Conservation (phyloP, 192 early-diverging fungal species). For the Backusella circina region DNA sequence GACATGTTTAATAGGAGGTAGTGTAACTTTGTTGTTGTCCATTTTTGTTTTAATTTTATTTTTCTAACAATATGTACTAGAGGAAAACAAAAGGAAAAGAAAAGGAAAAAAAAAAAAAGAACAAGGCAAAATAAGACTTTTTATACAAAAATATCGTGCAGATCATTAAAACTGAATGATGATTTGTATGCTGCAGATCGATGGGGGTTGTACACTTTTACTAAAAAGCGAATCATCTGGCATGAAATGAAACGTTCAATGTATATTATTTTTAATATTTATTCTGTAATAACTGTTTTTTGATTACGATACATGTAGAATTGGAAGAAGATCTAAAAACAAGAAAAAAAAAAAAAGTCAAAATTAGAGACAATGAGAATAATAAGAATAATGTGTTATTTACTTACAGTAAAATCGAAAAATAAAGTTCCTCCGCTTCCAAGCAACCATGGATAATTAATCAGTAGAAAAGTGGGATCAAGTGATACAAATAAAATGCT, state of each 20-base stretch:
- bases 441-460: conserved; percentile 74
- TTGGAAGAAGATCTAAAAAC: conserved; percentile 34
- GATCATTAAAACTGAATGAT: not conserved
- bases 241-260: not conserved
- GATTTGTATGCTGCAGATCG: not conserved
- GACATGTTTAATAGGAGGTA: conserved; percentile 9
- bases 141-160: not conserved
- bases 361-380: not conserved
- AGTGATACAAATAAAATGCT: conserved; percentile 76
- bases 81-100: not conserved
- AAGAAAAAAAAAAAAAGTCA: not conserved
- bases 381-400: not conserved
- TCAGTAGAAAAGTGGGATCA: conserved; percentile 59
- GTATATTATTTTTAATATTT: not conserved
- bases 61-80: not conserved
- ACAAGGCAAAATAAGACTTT: not conserved
- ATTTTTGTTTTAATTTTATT: not conserved
- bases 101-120: not conserved
- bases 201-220: not conserved
- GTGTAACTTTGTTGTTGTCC: conserved; percentile 4
- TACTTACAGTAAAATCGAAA: conserved; percentile 69
- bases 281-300: not conserved
- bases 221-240: not conserved
- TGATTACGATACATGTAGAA: conserved; percentile 24
- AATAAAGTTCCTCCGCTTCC: conserved; percentile 70